Base-by-base conservation (phyloP, 2,329 filamentous ascomycete species). In the Shiraia sp. region DNA sequence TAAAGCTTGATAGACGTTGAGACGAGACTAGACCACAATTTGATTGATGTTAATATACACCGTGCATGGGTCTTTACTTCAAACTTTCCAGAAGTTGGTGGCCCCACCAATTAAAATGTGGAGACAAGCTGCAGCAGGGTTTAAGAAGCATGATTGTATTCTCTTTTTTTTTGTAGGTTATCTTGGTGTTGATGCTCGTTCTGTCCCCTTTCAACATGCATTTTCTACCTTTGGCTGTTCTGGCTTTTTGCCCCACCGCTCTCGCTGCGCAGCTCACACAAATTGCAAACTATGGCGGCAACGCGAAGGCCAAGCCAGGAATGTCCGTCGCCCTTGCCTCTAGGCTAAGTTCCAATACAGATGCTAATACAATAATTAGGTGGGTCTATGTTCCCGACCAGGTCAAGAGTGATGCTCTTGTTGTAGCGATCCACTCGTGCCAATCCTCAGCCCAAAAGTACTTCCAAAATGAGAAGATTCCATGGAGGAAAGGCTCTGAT, bases 401-500 rank as follows among this genome's bases (percentile, higher is more conserved):
- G 17, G 42, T 63, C 13, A 56, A 62, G 31, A 49, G 34, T 16
- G 51, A 63, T 43, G 60, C 61, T 3, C 44, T 64, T 4, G 60
- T 65, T 2, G 56, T 64, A 16, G 60, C 56, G 10, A 61, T 65
- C 29, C 60, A 65, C 42, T 61, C 59, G 10, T 65, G 60, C 40
- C 60, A 63, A 34, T 63, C 59, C 0, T 57, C 53, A 9, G 60
- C 57, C 1, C 60, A 61, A 15, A 54, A 53, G 14, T 65, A 65
- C 34, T 63, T 65, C 43, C 43, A 49, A 13, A 63, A 63, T 42
- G 33, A 37, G 29, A 55, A 57, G 47, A 63, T 65, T 10, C 61
- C 60, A 9, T 65, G 61, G 60, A 49, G 61, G 16, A 50, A 61
- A 44, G 61, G 59, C 12, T 61, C 59, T 1, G 61, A 65, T 24